Evolutionary conservation across 768 basidiomycete genomes (phyloP), one percentile per base, ranked within the genome.

Genomic region (Trametes gibbosa): DNA sequence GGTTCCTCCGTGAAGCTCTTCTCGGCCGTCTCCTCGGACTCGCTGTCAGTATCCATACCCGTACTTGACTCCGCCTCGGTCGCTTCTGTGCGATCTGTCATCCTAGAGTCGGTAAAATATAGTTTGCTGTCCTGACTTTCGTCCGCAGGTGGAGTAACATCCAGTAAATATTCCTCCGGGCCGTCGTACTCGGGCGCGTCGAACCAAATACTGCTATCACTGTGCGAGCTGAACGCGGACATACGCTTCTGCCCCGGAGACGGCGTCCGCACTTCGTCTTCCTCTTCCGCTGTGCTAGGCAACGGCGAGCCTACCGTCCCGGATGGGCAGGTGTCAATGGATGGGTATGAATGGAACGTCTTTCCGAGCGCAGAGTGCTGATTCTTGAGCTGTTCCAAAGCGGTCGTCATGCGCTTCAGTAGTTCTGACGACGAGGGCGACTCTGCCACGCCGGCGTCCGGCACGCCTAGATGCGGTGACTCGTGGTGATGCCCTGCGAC

Each of bases 111-210:
- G 1, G 61, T 62, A 10, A 54, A 49, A 40, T 64, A 59, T 46
- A 54, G 56, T 40, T 61, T 81, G 78, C 57, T 51, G 5, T 42
- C 76, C 39, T 49, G 59, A 16, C 70, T 70, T 4, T 71, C 69
- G 3, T 76, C 74, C 37, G 48, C 62, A 21, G 61, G 42, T 5
- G 67, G 62, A 8, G 63, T 55, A 1, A 60, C 50, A 27, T 73
- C 73, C 17, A 92, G 72, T 1, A 89, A 68, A 68, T 86, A 91
- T 68, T 93, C 91, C 66, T 88, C 81, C 5, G 84, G 81, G 1
- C 83, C 86, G 61, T 86, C 83, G 46, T 71, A 77, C 51, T 86
- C 87, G 40, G 79, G 74, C 9, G 90, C 91, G 64, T 93, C 91
- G 65, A 81, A 92, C 90, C 90, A 93, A 66, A 91, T 83, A 43